These are phyloP conservation scores for Rhodamnia rubescens DNA, from an alignment of 345 rosid species.

Conservation along the genomic window DNA sequence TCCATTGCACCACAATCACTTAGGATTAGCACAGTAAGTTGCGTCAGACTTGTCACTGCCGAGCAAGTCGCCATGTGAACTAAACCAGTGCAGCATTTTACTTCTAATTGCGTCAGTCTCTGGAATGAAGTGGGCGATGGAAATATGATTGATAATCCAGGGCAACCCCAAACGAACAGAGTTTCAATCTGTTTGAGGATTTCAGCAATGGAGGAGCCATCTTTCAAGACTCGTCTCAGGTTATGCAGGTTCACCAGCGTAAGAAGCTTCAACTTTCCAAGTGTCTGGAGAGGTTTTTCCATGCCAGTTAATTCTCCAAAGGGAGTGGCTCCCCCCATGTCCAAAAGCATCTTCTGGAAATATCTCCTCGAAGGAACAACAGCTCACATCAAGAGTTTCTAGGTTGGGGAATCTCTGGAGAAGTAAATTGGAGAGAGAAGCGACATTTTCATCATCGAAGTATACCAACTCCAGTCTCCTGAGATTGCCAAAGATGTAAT, in stretches of 20 bases:
- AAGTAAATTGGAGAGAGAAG: background rate
- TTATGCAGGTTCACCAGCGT: too few relatives aligned
- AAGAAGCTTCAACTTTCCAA: background rate
- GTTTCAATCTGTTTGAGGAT: background rate
- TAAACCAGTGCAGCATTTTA: background rate
- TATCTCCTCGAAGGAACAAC: background rate
- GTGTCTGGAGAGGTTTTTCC: too few relatives aligned
- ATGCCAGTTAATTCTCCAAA: accelerated
- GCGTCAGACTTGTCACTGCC: background rate
- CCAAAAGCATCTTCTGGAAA: background rate
- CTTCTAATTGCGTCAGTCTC: accelerated
- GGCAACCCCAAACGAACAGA: accelerated
- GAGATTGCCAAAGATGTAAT: background rate
- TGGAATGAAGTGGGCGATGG: background rate
- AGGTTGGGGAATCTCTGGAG: background rate
- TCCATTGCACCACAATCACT: background rate
- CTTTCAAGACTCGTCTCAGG: background rate
- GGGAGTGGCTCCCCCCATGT: background rate
- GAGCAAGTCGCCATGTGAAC: background rate
- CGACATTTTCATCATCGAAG: background rate
- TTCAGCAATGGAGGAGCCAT: background rate
- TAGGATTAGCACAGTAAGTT: accelerated
- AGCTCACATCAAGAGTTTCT: accelerated
- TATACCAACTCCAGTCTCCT: accelerated
- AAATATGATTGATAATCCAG: background rate